Percentiles rank a stretch among this genome's conserved stretches.
Conservation (phyloP, 371 early-diverging fungal species). For the Mucor sp. region DNA sequence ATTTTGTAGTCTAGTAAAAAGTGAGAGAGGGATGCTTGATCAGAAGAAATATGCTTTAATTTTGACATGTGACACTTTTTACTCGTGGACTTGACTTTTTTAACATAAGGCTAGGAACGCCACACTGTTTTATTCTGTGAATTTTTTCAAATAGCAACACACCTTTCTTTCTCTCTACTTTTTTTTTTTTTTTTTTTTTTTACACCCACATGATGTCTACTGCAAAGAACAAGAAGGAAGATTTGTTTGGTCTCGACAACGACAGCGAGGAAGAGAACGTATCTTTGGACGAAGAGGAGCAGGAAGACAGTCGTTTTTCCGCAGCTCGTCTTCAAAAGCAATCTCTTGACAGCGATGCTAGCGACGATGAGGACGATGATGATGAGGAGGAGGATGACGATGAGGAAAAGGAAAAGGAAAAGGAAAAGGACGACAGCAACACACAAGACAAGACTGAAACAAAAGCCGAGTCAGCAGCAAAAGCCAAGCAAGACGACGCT, state of each 20-base stretch:
- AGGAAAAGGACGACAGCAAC: neutral
- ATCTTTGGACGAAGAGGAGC: constrained; percentile 19
- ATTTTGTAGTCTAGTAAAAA: too few relatives aligned
- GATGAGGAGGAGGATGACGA: constrained; percentile 18
- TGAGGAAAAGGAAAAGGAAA: too few relatives aligned
- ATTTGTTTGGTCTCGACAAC: constrained; percentile 39
- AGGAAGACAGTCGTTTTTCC: constrained; percentile 34
- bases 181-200: constrained; percentile 7
- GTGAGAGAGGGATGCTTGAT: too few relatives aligned
- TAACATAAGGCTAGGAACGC: too few relatives aligned
- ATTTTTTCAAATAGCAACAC: neutral
- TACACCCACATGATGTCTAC: constrained; percentile 16
- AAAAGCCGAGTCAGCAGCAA: constrained; percentile 7
- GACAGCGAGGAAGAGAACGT: constrained; percentile 29
- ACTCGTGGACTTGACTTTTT: neutral
- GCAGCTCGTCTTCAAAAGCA: constrained; percentile 25
- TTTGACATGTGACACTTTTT: neutral
- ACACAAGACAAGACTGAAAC: neutral
- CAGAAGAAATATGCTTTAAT: neutral
- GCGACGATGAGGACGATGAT: constrained; percentile 25
- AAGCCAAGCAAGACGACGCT: neutral
- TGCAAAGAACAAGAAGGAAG: constrained; percentile 27
- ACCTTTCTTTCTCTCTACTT: too few relatives aligned
- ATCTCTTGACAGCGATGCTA: constrained; percentile 27
- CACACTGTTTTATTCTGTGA: neutral